These are phyloP conservation scores for Gypsophila paniculata DNA, from an alignment of 179 eudicot species.

Conservation along the genomic window DNA sequence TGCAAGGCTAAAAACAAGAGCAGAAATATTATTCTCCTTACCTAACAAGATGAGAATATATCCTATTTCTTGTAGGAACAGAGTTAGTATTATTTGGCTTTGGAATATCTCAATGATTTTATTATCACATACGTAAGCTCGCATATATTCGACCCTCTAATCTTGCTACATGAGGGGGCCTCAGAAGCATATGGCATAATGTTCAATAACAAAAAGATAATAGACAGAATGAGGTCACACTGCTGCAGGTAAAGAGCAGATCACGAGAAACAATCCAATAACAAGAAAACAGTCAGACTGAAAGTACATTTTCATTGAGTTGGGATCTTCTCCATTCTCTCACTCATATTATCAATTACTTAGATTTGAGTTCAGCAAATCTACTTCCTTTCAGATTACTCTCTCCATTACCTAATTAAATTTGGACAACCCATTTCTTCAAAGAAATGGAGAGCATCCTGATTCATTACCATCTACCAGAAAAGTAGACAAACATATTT, in stretches of 20 bases:
- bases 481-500: neutral
- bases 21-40: neutral
- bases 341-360: too few relatives aligned
- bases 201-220: neutral
- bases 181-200: neutral
- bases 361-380: too few relatives aligned
- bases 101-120: neutral
- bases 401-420: too few relatives aligned
- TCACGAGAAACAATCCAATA: neutral
- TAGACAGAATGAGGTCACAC: neutral
- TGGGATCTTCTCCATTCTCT: too few relatives aligned
- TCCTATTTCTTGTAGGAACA: neutral
- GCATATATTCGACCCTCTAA: neutral
- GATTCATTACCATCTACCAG: neutral
- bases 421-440: too few relatives aligned
- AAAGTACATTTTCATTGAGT: too few relatives aligned
- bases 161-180: neutral
- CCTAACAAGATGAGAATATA: neutral
- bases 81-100: neutral
- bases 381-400: too few relatives aligned
- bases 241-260: neutral
- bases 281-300: neutral
- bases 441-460: too few relatives aligned
- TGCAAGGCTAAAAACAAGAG: constrained; percentile 62
- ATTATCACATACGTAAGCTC: neutral